A percentile compares a stretch with the other conserved stretches of the same genome.
Evolutionary conservation across 2,329 filamentous ascomycete genomes (phyloP).

Genomic region (Epichloe brachyelytri): DNA sequence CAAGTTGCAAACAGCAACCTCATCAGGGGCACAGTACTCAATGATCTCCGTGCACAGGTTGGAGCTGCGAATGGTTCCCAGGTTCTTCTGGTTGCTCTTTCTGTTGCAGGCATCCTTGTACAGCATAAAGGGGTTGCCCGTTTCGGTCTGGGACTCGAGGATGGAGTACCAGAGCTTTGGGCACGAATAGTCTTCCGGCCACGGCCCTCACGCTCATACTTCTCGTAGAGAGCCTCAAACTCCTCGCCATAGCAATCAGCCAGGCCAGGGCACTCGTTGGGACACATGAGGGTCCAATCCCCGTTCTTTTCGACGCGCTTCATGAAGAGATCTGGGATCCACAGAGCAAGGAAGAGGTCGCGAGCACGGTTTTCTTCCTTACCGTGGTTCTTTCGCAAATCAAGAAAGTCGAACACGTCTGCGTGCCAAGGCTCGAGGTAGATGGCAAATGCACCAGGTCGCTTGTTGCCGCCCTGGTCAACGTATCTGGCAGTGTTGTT

Average conservation of each 20-base stretch:
- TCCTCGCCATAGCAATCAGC: conserved; percentile 96
- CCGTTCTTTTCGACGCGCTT: conserved; percentile 96
- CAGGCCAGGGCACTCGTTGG: conserved; percentile 87
- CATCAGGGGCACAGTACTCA: conserved; percentile 92
- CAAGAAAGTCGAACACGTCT: conserved; percentile 93
- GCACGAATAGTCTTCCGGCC: conserved; percentile 88
- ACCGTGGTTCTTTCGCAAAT: conserved; percentile 97
- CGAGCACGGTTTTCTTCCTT: conserved; percentile 97
- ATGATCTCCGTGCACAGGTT: conserved; percentile 98
- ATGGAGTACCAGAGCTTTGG: conserved; percentile 99
- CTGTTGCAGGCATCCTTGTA: conserved; percentile 98
- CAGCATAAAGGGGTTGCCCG: conserved; percentile 97
- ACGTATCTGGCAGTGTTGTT: conserved; percentile 99
- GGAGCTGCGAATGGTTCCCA: conserved; percentile 95
- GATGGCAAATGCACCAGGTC: conserved; percentile 94
- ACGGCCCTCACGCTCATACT: conserved; percentile 77
- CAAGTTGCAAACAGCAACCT: conserved; percentile 97
- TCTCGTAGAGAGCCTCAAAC: conserved; percentile 88
- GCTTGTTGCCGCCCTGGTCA: conserved; percentile 98
- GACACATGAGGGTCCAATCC: conserved; percentile 97
- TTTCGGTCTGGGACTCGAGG: conserved; percentile 95
- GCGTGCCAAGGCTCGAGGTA: conserved; percentile 99
- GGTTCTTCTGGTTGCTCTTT: conserved; percentile 99
- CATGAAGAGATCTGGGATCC: conserved; percentile 99
- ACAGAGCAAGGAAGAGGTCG: conserved; percentile 93